Conservation (phyloP, 2,329 filamentous ascomycete genomes). For the Pseudogymnoascus sp. region DNA sequence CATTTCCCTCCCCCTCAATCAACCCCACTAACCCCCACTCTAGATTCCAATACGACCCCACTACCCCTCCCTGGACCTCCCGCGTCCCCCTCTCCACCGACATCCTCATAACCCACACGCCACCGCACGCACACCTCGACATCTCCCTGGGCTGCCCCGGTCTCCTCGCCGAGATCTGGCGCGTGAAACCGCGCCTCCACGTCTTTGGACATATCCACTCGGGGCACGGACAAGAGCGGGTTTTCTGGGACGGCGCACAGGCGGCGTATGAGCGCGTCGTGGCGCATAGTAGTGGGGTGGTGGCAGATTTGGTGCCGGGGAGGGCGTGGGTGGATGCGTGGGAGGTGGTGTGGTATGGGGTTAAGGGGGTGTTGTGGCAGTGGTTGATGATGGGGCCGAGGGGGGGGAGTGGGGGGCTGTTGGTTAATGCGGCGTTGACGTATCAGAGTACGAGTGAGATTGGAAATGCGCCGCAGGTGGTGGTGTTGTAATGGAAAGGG, state of each 20-base stretch:
- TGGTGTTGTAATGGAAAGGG: conserved; percentile 23
- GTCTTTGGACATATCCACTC: conserved; percentile 62
- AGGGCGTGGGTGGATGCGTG: conserved; percentile 42
- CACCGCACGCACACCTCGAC: conserved; percentile 47
- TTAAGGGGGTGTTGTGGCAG: conserved; percentile 50
- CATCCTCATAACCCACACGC: conserved; percentile 58
- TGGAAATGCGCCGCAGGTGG: conserved; percentile 33
- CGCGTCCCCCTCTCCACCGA: conserved; percentile 52
- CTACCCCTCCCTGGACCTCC: conserved; percentile 50
- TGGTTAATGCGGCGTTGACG: conserved; percentile 55
- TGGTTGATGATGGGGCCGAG: conserved; percentile 44
- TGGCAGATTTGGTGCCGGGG: conserved; percentile 25
- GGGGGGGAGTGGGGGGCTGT: conserved; percentile 38
- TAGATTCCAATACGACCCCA: conserved; percentile 51
- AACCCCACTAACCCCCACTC: conserved; percentile 10
- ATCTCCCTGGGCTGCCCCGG: conserved; percentile 49
- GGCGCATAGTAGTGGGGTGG: conserved; percentile 27
- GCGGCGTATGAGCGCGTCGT: conserved; percentile 26
- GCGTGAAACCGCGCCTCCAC: conserved; percentile 51
- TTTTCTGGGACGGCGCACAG: conserved; percentile 56
- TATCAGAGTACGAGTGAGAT: conserved; percentile 39
- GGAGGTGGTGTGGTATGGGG: conserved; percentile 42
- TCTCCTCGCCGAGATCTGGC: conserved; percentile 49
- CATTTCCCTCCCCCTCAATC: conserved; percentile 20
- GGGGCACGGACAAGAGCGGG: conserved; percentile 48